These are phyloP conservation scores for Picochlorum sp. DNA, from an alignment of 139 green algal genomes.

Conservation along the genomic window DNA sequence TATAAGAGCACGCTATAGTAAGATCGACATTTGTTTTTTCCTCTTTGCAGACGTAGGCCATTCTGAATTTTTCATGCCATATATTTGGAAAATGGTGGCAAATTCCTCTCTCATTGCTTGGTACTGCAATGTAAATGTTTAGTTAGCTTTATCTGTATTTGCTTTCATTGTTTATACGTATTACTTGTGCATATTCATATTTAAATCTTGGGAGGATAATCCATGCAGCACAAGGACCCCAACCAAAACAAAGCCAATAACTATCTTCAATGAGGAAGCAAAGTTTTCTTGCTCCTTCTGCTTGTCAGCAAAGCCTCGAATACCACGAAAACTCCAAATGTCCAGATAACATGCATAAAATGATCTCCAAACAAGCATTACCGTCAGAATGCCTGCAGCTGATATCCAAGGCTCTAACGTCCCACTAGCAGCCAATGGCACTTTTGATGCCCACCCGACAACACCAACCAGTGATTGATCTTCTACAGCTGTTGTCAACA, in stretches of 20 bases:
- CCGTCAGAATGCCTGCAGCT: constrained; percentile 48
- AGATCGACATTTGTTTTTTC: no score
- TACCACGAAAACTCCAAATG: constrained; percentile 21
- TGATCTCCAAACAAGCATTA: constrained; percentile 55
- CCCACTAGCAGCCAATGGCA: constrained; percentile 54
- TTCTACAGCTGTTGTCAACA: constrained; percentile 59
- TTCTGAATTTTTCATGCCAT: constrained; percentile 62
- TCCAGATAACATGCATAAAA: constrained; percentile 61
- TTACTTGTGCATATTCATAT: not conserved
- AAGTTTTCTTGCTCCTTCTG: constrained; percentile 21
- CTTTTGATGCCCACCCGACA: constrained; percentile 24
- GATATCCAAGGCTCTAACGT: constrained; percentile 50
- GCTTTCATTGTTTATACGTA: not conserved
- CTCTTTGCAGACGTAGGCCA: not conserved
- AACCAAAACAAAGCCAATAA: constrained; percentile 10
- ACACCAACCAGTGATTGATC: constrained; percentile 29
- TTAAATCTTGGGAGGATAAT: not conserved
- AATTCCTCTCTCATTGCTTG: constrained; percentile 25
- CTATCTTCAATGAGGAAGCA: constrained; percentile 18
- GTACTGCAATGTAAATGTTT: not conserved
- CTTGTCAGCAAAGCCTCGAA: constrained; percentile 8
- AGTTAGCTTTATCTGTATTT: no score
- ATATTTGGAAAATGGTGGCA: constrained; percentile 40
- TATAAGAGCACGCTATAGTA: no score
- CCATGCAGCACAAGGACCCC: constrained; percentile 18